phyloP scores from a whole-genome alignment of 2,329 filamentous ascomycete genomes.

The Aspergillus sp. region DNA sequence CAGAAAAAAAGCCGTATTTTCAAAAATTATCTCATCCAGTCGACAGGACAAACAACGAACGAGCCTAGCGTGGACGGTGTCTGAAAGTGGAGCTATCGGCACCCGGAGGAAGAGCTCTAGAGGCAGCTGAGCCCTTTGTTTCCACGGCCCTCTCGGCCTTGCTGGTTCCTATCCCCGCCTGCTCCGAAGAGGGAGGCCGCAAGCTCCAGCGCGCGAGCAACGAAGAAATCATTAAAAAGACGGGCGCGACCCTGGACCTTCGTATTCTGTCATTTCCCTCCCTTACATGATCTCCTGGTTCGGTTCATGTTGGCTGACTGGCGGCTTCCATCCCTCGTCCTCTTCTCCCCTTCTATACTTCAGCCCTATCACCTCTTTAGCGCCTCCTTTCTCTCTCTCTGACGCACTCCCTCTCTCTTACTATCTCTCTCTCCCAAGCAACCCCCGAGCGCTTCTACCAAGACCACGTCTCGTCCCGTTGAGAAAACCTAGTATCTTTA shows the following conservation, averaged over 20 bases:
- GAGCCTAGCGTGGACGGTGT: not conserved
- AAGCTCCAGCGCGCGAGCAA: constrained; percentile 4
- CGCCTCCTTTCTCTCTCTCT: not conserved
- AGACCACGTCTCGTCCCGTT: too few relatives aligned
- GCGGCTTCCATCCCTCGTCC: constrained; percentile 3
- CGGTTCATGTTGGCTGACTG: constrained; percentile 4
- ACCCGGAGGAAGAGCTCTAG: constrained; percentile 13
- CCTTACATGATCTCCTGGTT: not conserved
- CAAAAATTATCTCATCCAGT: not conserved
- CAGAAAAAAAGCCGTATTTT: not conserved
- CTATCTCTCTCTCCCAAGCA: not conserved
- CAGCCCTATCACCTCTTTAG: constrained; percentile 10
- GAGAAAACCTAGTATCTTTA: not conserved
- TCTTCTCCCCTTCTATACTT: constrained; percentile 12
- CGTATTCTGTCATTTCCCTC: constrained; percentile 3
- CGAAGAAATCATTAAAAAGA: constrained; percentile 7
- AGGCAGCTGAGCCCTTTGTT: constrained; percentile 14
- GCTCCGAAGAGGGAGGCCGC: constrained; percentile 22
- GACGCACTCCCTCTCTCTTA: constrained; percentile 4
- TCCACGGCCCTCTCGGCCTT: constrained; percentile 27
- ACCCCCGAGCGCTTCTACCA: not conserved
- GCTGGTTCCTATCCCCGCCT: constrained; percentile 28
- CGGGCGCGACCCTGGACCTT: constrained; percentile 5
- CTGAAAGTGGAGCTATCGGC: constrained; percentile 14
- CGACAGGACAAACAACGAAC: not conserved